Percentiles rank a stretch among this genome's conserved stretches.
These are phyloP conservation scores for Cucurbitaria berberidis DNA, from an alignment of 2,329 filamentous ascomycete species.

Conservation along the genomic window DNA sequence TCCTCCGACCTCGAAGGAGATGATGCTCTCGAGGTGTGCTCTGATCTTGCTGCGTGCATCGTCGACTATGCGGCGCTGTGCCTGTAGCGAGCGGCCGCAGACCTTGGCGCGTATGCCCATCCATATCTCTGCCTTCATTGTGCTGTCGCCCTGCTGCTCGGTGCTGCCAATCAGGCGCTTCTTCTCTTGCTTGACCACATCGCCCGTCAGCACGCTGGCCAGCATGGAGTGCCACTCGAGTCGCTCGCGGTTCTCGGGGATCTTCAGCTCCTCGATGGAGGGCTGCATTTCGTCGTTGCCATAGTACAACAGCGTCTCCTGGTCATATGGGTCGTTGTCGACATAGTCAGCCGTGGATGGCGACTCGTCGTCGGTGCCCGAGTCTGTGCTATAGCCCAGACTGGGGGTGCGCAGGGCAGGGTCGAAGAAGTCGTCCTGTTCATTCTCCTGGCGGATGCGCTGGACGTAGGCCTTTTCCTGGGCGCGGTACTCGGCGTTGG, in stretches of 20 bases:
- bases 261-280: constrained; percentile 85
- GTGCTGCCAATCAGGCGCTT: constrained; percentile 85
- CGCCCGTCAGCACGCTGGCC: constrained; percentile 90
- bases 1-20: constrained; percentile 92
- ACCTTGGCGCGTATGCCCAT: constrained; percentile 82
- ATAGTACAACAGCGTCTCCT: constrained; percentile 91
- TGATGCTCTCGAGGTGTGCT: constrained; percentile 81
- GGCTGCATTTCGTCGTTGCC: constrained; percentile 88
- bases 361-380: constrained; percentile 89
- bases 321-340: constrained; percentile 83
- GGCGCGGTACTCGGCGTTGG: constrained; percentile 75
- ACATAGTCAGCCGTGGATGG: constrained; percentile 83
- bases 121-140: constrained; percentile 77
- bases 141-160: constrained; percentile 75
- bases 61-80: constrained; percentile 87
- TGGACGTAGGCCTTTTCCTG: constrained; percentile 97
- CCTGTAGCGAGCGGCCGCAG: constrained; percentile 81
- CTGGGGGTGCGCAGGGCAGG: constrained; percentile 71
- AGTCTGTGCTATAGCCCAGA: constrained; percentile 72
- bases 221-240: constrained; percentile 99
- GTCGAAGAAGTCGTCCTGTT: constrained; percentile 71
- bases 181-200: constrained; percentile 98
- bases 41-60: constrained; percentile 78
- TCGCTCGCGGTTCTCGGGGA: constrained; percentile 85
- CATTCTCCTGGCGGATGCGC: constrained; percentile 80